Evolutionary conservation across 306 rosid genomes (phyloP).

Genomic region (Begonia masoniana): DNA sequence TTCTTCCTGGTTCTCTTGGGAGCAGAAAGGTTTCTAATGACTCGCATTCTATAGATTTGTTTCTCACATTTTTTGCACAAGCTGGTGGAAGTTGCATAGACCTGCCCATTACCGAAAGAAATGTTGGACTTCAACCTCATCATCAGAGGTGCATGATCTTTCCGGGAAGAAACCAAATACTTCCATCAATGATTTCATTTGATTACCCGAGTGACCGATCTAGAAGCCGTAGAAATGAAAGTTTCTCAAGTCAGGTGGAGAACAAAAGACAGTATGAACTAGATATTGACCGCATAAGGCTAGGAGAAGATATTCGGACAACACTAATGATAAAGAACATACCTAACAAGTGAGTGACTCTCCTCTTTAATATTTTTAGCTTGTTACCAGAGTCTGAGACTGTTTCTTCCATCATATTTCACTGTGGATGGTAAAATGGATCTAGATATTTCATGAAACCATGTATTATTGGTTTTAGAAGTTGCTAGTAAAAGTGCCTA

Average conservation of each 20-base stretch:
- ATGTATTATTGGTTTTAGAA: no score
- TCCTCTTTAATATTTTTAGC: slow-evolving; percentile 5
- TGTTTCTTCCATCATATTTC: background rate
- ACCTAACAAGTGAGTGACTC: slow-evolving; percentile 31
- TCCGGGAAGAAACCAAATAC: slow-evolving; percentile 30
- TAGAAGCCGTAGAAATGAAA: slow-evolving; percentile 32
- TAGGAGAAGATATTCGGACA: slow-evolving; percentile 28
- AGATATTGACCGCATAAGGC: slow-evolving; percentile 29
- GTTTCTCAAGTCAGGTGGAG: slow-evolving; percentile 21
- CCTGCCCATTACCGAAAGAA: slow-evolving; percentile 19
- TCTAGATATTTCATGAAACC: background rate
- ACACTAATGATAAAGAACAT: slow-evolving; percentile 37
- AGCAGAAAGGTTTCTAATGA: slow-evolving; percentile 25
- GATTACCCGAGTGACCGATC: slow-evolving; percentile 24
- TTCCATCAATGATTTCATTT: slow-evolving; percentile 23
- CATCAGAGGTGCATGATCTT: slow-evolving; percentile 31
- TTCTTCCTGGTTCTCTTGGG: slow-evolving; percentile 31
- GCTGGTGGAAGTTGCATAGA: slow-evolving; percentile 25
- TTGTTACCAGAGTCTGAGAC: background rate
- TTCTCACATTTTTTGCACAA: slow-evolving; percentile 23
- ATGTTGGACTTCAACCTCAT: slow-evolving; percentile 27
- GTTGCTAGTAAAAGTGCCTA: no score
- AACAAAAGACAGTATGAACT: slow-evolving; percentile 31
- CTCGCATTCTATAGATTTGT: slow-evolving; percentile 21
- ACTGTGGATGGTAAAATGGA: background rate